Evolutionary conservation across 176 grass and related monocot genomes (phyloP).

Genomic region (Themeda triandra): DNA sequence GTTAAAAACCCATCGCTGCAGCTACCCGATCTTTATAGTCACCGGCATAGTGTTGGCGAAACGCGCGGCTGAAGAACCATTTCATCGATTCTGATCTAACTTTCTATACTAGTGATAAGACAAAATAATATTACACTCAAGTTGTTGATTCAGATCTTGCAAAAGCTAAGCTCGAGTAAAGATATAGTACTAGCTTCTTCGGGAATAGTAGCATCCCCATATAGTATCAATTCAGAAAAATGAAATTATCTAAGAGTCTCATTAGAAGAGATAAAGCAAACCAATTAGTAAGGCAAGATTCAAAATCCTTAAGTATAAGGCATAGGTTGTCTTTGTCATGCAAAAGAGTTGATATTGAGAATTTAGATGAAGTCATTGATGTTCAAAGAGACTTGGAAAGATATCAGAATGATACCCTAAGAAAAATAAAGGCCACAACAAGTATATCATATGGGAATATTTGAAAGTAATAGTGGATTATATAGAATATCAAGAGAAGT

Average conservation of each 20-base stretch:
- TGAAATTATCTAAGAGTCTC: neutral
- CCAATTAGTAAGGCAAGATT: neutral
- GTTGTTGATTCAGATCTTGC: no score
- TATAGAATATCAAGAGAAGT: neutral
- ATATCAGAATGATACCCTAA: neutral
- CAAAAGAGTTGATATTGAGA: neutral
- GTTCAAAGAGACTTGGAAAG: neutral
- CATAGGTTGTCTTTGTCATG: neutral
- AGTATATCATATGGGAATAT: neutral
- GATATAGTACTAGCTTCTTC: neutral
- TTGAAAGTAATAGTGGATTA: neutral
- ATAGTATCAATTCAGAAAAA: neutral
- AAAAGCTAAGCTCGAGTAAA: no score
- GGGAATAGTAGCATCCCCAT: neutral
- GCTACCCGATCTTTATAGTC: no score
- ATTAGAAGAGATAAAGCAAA: neutral
- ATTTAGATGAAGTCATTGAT: neutral
- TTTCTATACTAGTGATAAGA: no score
- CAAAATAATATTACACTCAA: no score
- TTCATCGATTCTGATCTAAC: no score
- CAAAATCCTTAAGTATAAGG: neutral
- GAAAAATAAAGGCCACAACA: neutral
- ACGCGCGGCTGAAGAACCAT: no score
- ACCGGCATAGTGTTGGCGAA: no score
- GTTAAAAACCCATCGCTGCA: no score